Evolutionary conservation across 2,329 filamentous ascomycete species (phyloP), one percentile per base, ranked within the genome.

Genomic region (Penicillium sp.): DNA sequence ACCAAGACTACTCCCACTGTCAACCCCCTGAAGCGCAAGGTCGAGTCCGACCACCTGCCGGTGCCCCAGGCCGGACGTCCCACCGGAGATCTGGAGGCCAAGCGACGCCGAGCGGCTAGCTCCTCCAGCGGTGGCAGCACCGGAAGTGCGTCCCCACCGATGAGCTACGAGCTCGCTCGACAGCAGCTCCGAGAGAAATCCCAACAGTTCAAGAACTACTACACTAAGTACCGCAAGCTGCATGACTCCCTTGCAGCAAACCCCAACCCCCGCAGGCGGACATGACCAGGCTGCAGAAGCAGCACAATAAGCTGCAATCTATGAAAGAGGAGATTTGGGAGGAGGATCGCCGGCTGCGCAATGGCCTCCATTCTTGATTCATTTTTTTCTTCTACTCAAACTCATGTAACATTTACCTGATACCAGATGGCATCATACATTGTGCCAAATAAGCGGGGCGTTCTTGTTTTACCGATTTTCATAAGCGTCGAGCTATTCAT

Each of bases 271-370:
- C 77, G 8, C 72, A 70, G 41, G 67, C 73, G 18, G 78, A 83
- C 58, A 66, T 80, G 52, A 74, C 77, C 36, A 72, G 75, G 50
- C 61, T 84, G 45, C 74, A 76, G 60, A 73, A 69, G 50, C 79
- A 80, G 74, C 79, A 82, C 63, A 66, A 68, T 57, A 72, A 74
- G 56, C 64, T 82, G 39, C 73, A 77, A 58, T 72, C 73, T 56
- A 79, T 81, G 76, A 83, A 83, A 70, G 67, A 74, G 52, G 78
- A 82, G 61, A 82, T 83, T 53, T 73, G 71, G 71, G 70, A 72
- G 31, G 71, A 73, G 54, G 65, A 74, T 56, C 64, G 65, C 47
- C 65, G 65, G 29, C 57, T 73, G 7, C 64, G 65, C 18, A 59
- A 61, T 13, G 57, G 58, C 27, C 45, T 59, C 38, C 39, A 48